These are phyloP conservation scores for Uronychia setigera DNA, from an alignment of 73 alveolate species.

Conservation along the genomic window DNA sequence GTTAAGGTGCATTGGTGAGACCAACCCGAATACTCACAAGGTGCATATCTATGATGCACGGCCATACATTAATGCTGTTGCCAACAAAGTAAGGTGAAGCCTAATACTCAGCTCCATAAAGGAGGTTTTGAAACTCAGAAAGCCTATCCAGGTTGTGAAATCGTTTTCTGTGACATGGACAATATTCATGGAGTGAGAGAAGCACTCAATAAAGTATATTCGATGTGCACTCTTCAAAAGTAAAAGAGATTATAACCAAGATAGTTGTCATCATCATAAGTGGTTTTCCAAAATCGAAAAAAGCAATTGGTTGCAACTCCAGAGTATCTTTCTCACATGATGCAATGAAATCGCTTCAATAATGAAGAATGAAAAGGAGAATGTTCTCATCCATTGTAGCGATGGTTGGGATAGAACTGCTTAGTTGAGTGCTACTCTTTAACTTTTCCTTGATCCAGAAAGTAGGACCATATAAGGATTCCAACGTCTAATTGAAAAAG, in stretches of 20 bases:
- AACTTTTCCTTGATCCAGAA: slow-evolving; percentile 87
- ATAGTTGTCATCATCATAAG: background rate
- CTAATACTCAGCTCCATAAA: slow-evolving; percentile 28
- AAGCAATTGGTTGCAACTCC: slow-evolving; percentile 87
- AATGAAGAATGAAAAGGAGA: slow-evolving; percentile 43
- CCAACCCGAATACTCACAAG: slow-evolving; percentile 23
- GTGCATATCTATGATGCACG: slow-evolving; percentile 88
- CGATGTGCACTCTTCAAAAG: slow-evolving; percentile 4
- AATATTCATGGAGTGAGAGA: slow-evolving; percentile 96
- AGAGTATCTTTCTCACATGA: slow-evolving; percentile 70
- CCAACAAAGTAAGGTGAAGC: slow-evolving; percentile 71
- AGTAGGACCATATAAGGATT: slow-evolving; percentile 94
- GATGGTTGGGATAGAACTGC: slow-evolving; percentile 99
- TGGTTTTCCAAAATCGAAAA: slow-evolving; percentile 68
- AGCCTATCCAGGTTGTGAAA: slow-evolving; percentile 69
- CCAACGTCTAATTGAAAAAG: slow-evolving; percentile 86
- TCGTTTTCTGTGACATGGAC: slow-evolving; percentile 89
- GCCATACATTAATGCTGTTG: slow-evolving; percentile 89
- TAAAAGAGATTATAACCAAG: background rate
- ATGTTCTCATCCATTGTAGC: slow-evolving; percentile 92
- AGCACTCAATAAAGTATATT: slow-evolving; percentile 58
- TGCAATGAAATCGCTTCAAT: slow-evolving; percentile 47
- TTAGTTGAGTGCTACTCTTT: slow-evolving; percentile 73
- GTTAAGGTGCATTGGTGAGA: slow-evolving; percentile 31
- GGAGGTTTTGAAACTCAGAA: slow-evolving; percentile 91